Percentiles rank a stretch among this genome's conserved stretches.
These are phyloP conservation scores for Tetrahymena borealis DNA, from an alignment of 73 alveolate species.

Conservation along the genomic window DNA sequence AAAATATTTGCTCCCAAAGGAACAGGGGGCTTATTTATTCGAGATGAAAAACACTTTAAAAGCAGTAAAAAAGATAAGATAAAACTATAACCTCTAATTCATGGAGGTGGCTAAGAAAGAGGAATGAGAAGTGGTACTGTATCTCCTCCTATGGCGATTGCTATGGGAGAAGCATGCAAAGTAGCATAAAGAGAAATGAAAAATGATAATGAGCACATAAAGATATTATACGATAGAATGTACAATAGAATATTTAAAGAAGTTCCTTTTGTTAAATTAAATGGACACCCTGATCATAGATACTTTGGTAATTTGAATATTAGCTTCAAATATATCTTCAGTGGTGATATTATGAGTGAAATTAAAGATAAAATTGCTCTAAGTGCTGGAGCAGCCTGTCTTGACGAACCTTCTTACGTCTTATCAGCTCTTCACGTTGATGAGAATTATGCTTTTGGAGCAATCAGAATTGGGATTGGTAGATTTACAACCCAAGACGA, in stretches of 20 bases:
- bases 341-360: background rate
- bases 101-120: constrained; percentile 97
- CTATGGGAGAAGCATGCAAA: constrained; percentile 90
- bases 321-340: background rate
- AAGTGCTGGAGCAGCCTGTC: background rate
- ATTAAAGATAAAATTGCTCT: background rate
- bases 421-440: background rate
- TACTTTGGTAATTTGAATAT: background rate
- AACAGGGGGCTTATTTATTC: constrained; percentile 84
- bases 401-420: background rate
- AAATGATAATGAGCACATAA: constrained; percentile 73
- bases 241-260: background rate
- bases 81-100: constrained; percentile 76
- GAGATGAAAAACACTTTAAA: background rate
- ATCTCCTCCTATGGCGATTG: constrained; percentile 88
- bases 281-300: background rate
- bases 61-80: constrained; percentile 89
- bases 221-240: constrained; percentile 36
- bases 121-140: constrained; percentile 97
- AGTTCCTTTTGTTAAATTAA: constrained; percentile 32
- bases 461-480: background rate
- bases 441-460: background rate
- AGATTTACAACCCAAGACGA: background rate
- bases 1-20: constrained; percentile 96
- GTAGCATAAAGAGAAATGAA: constrained; percentile 79